phyloP scores from a whole-genome alignment of 106 monocot species.

The Dendrobium nobile region DNA sequence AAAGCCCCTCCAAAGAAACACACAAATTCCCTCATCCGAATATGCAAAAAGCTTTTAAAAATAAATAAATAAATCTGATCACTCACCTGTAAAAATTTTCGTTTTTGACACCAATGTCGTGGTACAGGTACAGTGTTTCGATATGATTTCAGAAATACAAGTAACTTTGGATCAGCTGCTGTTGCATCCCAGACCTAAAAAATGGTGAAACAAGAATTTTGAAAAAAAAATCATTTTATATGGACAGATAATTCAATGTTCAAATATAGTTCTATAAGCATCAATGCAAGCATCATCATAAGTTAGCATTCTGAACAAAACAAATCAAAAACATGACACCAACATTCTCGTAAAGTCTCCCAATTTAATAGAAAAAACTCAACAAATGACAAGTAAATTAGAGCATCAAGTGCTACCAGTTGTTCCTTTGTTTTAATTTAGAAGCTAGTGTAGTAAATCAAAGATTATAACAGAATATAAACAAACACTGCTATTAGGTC shows the following conservation, averaged over 20 bases:
- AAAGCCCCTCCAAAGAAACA: constrained; percentile 19
- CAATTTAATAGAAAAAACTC: not conserved
- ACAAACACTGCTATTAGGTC: not conserved
- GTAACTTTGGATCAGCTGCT: constrained; percentile 85
- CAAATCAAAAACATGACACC: not conserved
- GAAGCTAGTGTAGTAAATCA: not conserved
- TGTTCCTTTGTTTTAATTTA: not conserved
- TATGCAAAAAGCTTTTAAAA: constrained; percentile 7
- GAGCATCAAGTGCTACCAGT: not conserved
- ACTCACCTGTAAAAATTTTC: constrained; percentile 95
- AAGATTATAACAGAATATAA: not conserved
- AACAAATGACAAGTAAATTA: not conserved
- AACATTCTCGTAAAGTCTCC: not conserved
- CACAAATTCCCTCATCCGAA: constrained; percentile 13
- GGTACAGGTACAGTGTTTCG: constrained; percentile 97
- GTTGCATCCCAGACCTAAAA: constrained; percentile 97
- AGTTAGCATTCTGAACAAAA: not conserved
- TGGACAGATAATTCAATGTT: not conserved
- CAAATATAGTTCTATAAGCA: not conserved
- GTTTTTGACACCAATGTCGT: constrained; percentile 97
- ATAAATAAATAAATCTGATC: constrained; percentile 4
- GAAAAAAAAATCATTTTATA: not conserved
- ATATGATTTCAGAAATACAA: constrained; percentile 90
- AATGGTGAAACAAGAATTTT: constrained; percentile 4
- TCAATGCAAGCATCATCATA: not conserved